phyloP scores from a whole-genome alignment of 2,329 filamentous ascomycete species.

The Chaetomiaceae sp. region DNA sequence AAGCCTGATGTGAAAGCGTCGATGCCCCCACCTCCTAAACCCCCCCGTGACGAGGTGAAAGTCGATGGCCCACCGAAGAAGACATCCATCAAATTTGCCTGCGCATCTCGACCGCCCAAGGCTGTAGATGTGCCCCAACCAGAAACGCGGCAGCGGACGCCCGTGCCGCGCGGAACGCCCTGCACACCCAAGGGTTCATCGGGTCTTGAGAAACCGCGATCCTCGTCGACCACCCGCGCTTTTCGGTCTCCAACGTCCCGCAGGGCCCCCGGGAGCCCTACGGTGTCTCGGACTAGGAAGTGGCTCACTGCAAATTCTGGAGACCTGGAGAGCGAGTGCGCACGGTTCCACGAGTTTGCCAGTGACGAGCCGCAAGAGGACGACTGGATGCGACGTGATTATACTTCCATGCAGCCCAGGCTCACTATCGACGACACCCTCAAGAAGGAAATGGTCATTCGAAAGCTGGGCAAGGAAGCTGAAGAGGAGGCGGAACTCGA shows the following conservation, averaged over 20 bases:
- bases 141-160: conserved; percentile 20
- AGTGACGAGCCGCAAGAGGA: conserved; percentile 77
- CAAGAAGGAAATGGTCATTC: conserved; percentile 82
- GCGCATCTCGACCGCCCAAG: conserved; percentile 50
- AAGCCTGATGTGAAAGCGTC: conserved; percentile 41
- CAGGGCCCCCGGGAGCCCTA: conserved; percentile 37
- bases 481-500: conserved; percentile 81
- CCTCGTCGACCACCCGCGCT: conserved; percentile 26
- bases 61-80: conserved; percentile 46
- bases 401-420: conserved; percentile 59
- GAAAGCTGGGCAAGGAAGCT: conserved; percentile 79
- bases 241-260: conserved; percentile 32
- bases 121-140: conserved; percentile 25
- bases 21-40: conserved; percentile 35
- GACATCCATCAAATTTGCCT: conserved; percentile 71
- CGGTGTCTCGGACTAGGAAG: conserved; percentile 38
- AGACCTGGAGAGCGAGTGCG: conserved; percentile 52
- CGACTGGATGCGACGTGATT: conserved; percentile 78
- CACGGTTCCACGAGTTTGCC: conserved; percentile 85
- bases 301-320: conserved; percentile 48
- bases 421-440: conserved; percentile 88
- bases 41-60: conserved; percentile 31
- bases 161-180: conserved; percentile 20
- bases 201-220: conserved; percentile 28
- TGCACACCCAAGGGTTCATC: conserved; percentile 31